phyloP scores from a whole-genome alignment of 768 basidiomycete genomes.

The Tremella yokohamensis region DNA sequence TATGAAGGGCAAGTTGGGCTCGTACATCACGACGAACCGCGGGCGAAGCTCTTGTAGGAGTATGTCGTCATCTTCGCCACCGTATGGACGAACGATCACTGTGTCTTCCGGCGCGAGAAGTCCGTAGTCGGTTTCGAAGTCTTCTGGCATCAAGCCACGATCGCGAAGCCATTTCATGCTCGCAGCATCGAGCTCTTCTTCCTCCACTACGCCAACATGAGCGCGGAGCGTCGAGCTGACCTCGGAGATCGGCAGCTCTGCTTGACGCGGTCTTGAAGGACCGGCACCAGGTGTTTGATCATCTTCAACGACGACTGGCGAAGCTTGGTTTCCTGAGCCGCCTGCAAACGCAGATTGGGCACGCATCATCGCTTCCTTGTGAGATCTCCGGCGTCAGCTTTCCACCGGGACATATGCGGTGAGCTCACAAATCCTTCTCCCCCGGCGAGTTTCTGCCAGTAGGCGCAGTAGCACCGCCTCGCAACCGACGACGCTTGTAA shows the following conservation, averaged over 20 bases:
- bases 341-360: conserved; percentile 36
- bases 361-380: conserved; percentile 34
- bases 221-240: conserved; percentile 18
- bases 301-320: conserved; percentile 4
- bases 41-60: conserved; percentile 82
- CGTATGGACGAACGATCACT: conserved; percentile 79
- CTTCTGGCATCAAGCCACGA: conserved; percentile 48
- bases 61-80: conserved; percentile 87
- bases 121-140: conserved; percentile 76
- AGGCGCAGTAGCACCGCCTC: conserved; percentile 26
- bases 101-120: conserved; percentile 72
- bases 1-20: conserved; percentile 89
- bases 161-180: conserved; percentile 12
- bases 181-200: conserved; percentile 36
- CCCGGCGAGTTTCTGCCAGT: conserved; percentile 14
- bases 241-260: not conserved
- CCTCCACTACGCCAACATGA: conserved; percentile 32
- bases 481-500: conserved; percentile 36
- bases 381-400: conserved; percentile 11
- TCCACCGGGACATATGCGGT: not conserved
- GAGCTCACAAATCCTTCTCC: conserved; percentile 26
- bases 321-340: conserved; percentile 18
- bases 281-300: not conserved
- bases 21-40: conserved; percentile 90
- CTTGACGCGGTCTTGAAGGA: not conserved